phyloP scores from a whole-genome alignment of 495 filamentous ascomycete species.

The Astrocystis sublimbata region DNA sequence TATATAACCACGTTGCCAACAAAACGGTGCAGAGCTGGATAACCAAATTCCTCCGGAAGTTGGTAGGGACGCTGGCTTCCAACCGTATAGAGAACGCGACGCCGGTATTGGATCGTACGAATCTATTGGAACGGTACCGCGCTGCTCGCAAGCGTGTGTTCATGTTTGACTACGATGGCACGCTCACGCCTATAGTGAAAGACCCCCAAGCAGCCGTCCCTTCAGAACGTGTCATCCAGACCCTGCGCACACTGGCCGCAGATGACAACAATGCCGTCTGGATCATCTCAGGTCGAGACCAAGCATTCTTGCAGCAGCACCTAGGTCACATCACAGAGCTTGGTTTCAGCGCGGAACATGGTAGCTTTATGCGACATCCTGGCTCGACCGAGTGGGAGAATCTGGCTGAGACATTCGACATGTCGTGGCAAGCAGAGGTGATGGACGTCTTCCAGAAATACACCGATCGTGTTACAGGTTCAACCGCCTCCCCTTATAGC shows the following conservation, averaged over 20 bases:
- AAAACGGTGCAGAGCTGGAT: constrained; percentile 86
- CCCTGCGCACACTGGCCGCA: constrained; percentile 73
- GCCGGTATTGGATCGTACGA: constrained; percentile 72
- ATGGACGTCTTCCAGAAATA: constrained; percentile 79
- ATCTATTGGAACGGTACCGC: constrained; percentile 70
- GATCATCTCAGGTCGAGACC: constrained; percentile 94
- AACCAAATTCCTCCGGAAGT: constrained; percentile 67
- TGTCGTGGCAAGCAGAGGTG: constrained; percentile 85
- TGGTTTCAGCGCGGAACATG: constrained; percentile 92
- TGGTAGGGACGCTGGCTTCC: constrained; percentile 75
- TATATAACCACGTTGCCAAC: constrained; percentile 80
- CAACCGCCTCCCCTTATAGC: constrained; percentile 12
- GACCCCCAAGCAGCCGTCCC: constrained; percentile 87
- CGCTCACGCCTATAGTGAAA: constrained; percentile 91
- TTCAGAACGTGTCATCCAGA: constrained; percentile 75
- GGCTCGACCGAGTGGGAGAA: constrained; percentile 77
- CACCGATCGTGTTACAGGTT: constrained; percentile 78
- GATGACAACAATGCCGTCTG: constrained; percentile 87
- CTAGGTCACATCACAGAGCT: constrained; percentile 82
- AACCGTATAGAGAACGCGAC: constrained; percentile 74
- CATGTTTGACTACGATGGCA: constrained; percentile 99
- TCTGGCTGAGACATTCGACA: constrained; percentile 75
- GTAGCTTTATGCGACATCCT: constrained; percentile 86
- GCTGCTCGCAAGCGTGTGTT: constrained; percentile 74
- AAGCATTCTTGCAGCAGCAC: constrained; percentile 82